Conservation (phyloP, 768 basidiomycete species). For the Amanita rimosa region DNA sequence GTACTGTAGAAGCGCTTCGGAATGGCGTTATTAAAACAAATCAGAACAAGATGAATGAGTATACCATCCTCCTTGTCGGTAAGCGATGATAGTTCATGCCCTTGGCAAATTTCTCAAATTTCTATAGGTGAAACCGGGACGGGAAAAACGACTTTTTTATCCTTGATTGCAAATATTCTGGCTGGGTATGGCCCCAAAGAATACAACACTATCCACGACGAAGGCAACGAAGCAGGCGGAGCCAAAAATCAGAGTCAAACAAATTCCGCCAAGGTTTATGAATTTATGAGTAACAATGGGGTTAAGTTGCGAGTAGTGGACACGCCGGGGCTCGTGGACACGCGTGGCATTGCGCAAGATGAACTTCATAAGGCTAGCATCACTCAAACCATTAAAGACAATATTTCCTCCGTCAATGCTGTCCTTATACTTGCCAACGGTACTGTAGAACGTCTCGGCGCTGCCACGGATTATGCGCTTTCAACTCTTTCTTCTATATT, state of each 20-base stretch:
- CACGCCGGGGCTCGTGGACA: conserved; percentile 18
- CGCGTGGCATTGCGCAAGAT: conserved; percentile 16
- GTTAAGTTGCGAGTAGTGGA: conserved; percentile 14
- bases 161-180: conserved; percentile 10
- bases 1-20: not conserved
- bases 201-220: conserved; percentile 4
- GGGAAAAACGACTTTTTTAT: conserved; percentile 10
- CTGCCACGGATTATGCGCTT: conserved; percentile 16
- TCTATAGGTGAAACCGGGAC: conserved; percentile 12
- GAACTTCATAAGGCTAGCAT: conserved; percentile 14
- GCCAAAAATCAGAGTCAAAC: conserved; percentile 9
- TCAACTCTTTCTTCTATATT: conserved; percentile 14
- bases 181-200: conserved; percentile 5
- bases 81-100: not conserved
- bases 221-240: conserved; percentile 8
- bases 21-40: not conserved
- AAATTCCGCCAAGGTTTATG: conserved; percentile 8
- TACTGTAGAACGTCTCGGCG: conserved; percentile 13
- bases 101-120: not conserved
- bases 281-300: conserved; percentile 6
- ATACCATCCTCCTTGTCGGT: not conserved
- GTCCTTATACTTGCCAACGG: conserved; percentile 19
- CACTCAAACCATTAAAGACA: conserved; percentile 11
- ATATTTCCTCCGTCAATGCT: conserved; percentile 14
- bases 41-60: not conserved